phyloP scores from a whole-genome alignment of 305 asterid species.

The Rubia peregrina region DNA sequence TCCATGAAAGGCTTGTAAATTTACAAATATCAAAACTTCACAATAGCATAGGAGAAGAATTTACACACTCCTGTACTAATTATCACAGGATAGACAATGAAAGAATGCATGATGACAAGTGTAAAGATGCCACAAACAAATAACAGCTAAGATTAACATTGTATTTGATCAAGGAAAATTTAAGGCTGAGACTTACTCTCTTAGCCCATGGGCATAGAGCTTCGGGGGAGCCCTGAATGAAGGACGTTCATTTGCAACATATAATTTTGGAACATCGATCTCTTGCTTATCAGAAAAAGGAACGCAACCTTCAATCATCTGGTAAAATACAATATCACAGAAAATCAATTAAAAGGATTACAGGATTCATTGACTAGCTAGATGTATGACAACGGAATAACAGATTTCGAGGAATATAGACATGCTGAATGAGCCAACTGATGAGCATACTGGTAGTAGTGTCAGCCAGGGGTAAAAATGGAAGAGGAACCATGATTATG shows the following conservation, averaged over 20 bases:
- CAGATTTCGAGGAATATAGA: background rate
- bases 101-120: background rate
- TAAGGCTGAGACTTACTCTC: constrained; percentile 48
- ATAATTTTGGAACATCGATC: constrained; percentile 60
- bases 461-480: background rate
- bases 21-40: background rate
- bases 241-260: constrained; percentile 70
- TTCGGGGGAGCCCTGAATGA: constrained; percentile 60
- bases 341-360: constrained; percentile 11
- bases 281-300: constrained; percentile 56
- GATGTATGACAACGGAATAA: background rate
- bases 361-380: constrained; percentile 12
- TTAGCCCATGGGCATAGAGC: constrained; percentile 54
- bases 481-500: background rate
- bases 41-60: background rate
- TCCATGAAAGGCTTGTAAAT: background rate
- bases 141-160: background rate
- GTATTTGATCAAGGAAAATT: constrained; percentile 10
- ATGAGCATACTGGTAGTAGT: background rate
- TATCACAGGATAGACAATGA: background rate
- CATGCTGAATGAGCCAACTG: background rate
- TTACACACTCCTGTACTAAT: background rate
- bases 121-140: background rate
- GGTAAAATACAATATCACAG: constrained; percentile 16
- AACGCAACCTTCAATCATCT: constrained; percentile 84